Evolutionary conservation across 805 yeast species (phyloP), one percentile per base, ranked within the genome.

Genomic region (Schwanniomyces vanrijiae): DNA sequence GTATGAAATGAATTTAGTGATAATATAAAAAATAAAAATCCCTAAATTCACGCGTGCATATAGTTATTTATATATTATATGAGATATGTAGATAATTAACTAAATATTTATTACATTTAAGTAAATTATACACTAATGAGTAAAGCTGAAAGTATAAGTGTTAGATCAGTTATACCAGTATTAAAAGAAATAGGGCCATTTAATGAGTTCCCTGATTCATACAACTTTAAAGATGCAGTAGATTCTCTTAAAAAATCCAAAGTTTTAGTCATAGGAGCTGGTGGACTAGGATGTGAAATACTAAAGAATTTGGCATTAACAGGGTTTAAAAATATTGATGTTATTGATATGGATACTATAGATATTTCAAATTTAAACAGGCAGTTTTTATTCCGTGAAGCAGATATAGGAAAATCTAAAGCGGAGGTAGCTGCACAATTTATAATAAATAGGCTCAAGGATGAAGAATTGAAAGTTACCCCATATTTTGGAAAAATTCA

Each of bases 211-310:
- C 63, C 72, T 0, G 68, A 61, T 4, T 75, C 69, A 14, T 73
- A 71, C 48, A 47, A 50, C 7, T 33, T 53, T 5, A 40, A 42
- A 1, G 59, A 52, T 10, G 66, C 73, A 5, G 37, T 47, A 3
- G 16, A 48, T 1, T 60, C 68, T 3, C 53, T 73, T 3, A 21
- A 33, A 5, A 44, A 44, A 4, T 45, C 67, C 14, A 61, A 58
- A 24, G 53, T 73, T 5, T 54, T 73, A 21, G 80, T 81, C 6
- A 77, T 86, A 39, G 95, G 95, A 1, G 92, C 92, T 1, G 95
- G 95, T 0, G 95, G 95, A 0, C 67, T 87, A 20, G 95, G 95
- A 3, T 87, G 95, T 65, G 94, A 88, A 62, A 83, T 87, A 25
- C 65, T 87, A 40, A 88, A 88, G 64, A 78, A 86, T 61, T 69